Conservation (phyloP, 2,329 filamentous ascomycete species). For the Calonectria henricotiae region DNA sequence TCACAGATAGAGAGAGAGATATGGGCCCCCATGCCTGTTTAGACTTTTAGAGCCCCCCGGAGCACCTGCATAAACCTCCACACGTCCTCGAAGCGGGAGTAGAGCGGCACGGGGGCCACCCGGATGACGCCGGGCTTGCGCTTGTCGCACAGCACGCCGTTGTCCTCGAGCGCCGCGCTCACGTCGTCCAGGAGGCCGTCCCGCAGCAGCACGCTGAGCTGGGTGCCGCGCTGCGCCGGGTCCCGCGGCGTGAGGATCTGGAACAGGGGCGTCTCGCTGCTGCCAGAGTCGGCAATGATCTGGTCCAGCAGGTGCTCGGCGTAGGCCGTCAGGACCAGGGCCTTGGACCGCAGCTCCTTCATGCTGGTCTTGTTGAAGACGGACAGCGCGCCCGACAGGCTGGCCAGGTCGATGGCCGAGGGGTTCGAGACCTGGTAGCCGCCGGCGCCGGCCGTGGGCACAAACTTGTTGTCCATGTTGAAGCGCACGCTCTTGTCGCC, state of each 20-base stretch:
- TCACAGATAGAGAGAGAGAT: too few relatives aligned
- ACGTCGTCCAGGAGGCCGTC: conserved; percentile 81
- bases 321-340: conserved; percentile 82
- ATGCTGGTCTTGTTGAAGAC: conserved; percentile 84
- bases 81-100: conserved; percentile 86
- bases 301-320: conserved; percentile 77
- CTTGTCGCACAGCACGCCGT: conserved; percentile 86
- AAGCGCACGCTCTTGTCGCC: conserved; percentile 84
- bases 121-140: conserved; percentile 88
- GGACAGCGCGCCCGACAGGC: conserved; percentile 80
- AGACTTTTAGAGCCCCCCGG: conserved; percentile 51
- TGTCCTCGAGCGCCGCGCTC: conserved; percentile 74
- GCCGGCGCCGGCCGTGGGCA: conserved; percentile 82
- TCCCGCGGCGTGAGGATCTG: conserved; percentile 80
- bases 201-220: conserved; percentile 81
- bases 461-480: conserved; percentile 86
- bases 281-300: conserved; percentile 57
- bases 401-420: conserved; percentile 84
- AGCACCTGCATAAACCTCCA: conserved; percentile 66
- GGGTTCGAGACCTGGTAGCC: conserved; percentile 91
- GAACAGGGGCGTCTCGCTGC: conserved; percentile 63
- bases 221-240: conserved; percentile 80
- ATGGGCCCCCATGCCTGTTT: background rate
- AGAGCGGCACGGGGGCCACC: conserved; percentile 87
- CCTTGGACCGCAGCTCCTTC: conserved; percentile 78